These are phyloP conservation scores for Spizellomyces punctatus DNA, from an alignment of 192 early-diverging fungal genomes.

Conservation along the genomic window DNA sequence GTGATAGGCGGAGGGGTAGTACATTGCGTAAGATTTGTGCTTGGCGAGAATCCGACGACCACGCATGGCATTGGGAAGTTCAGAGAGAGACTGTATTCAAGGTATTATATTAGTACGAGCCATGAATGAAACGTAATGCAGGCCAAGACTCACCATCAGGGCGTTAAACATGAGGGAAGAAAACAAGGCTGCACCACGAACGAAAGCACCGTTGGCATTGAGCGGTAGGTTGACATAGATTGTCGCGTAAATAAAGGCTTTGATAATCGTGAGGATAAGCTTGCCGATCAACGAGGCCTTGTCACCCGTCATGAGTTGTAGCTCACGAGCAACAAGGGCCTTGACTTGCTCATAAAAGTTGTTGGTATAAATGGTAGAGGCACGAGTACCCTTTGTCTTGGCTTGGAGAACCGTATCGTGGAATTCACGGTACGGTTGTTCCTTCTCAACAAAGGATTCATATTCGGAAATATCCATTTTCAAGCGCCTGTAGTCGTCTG, in stretches of 20 bases:
- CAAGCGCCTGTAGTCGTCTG: conserved; percentile 43
- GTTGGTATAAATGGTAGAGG: conserved; percentile 60
- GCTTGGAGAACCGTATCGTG: conserved; percentile 55
- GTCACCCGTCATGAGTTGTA: conserved; percentile 63
- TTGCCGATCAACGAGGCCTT: conserved; percentile 44
- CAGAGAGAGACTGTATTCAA: conserved; percentile 56
- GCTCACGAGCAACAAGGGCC: conserved; percentile 62
- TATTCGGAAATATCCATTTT: conserved; percentile 52
- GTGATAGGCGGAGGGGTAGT: conserved; percentile 65
- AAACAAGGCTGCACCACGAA: conserved; percentile 80
- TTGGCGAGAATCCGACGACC: conserved; percentile 78
- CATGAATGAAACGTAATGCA: neutral
- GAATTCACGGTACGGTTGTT: conserved; percentile 42
- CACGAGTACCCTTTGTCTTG: conserved; percentile 48
- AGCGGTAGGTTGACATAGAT: conserved; percentile 67
- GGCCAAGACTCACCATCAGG: conserved; percentile 44
- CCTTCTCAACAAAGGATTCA: conserved; percentile 42
- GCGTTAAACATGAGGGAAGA: conserved; percentile 65
- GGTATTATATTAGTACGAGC: neutral
- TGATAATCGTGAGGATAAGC: neutral
- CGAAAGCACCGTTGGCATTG: conserved; percentile 65
- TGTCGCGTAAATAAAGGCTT: conserved; percentile 16
- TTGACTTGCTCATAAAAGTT: conserved; percentile 67
- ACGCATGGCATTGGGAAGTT: conserved; percentile 70
- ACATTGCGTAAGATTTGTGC: conserved; percentile 74